These are phyloP conservation scores for Erythrophleum fordii DNA, from an alignment of 306 rosid genomes.

Conservation along the genomic window DNA sequence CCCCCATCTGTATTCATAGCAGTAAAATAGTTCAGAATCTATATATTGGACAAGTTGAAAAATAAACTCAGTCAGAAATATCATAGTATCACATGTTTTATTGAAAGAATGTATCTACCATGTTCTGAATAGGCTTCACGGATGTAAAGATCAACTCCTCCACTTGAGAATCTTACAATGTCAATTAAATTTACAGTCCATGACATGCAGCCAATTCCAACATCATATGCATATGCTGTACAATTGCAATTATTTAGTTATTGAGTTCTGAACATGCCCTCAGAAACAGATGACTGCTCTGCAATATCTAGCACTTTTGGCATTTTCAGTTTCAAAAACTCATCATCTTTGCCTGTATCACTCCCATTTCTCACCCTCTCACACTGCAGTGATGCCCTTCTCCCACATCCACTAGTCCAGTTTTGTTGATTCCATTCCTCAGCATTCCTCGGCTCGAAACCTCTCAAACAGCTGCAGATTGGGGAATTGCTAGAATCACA, in stretches of 20 bases:
- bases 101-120: neutral
- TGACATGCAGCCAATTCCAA: neutral
- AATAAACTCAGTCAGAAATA: no score
- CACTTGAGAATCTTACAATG: neutral
- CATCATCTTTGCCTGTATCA: neutral
- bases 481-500: constrained; percentile 5
- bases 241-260: constrained; percentile 6
- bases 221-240: neutral
- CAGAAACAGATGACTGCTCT: neutral
- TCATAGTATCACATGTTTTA: no score
- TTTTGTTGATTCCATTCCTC: constrained; percentile 18
- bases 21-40: neutral
- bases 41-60: no score
- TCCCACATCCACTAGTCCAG: neutral
- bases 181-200: constrained; percentile 9
- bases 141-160: neutral
- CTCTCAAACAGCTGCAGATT: constrained; percentile 41
- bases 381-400: constrained; percentile 34
- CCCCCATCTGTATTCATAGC: neutral
- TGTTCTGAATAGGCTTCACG: neutral
- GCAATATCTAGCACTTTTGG: constrained; percentile 36
- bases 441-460: constrained; percentile 33
- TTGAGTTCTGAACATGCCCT: neutral
- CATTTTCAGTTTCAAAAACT: constrained; percentile 11
- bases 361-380: neutral